Evolutionary conservation across 1,139 yeast genomes (phyloP), one percentile per base, ranked within the genome.

Genomic region (Torulaspora pretoriensis): DNA sequence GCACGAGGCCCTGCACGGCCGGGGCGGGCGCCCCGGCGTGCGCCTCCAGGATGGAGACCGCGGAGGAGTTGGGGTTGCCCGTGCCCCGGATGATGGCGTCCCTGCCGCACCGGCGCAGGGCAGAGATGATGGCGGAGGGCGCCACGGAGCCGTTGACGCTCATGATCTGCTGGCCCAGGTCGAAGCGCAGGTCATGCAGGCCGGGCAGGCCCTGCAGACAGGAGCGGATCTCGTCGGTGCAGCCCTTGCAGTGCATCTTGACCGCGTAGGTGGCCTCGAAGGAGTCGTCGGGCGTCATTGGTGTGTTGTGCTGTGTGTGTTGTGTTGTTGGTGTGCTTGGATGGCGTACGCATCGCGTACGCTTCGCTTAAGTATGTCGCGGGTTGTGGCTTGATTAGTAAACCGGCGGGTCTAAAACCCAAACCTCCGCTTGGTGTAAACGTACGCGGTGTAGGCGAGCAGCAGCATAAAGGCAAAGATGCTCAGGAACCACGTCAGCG

Each of bases 31-130:
- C 56, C 16, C 46, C 42, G 41, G 68, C 78, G 57, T 83, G 84
- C 13, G 85, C 75, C 61, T 92, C 97, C 46, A 90, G 68, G 39
- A 90, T 90, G 53, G 95, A 81, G 25, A 90, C 97, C 0, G 96
- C 97, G 0, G 97, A 96, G 22, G 90, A 78, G 61, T 90, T 83
- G 16, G 95, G 83, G 44, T 73, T 72, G 2, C 97, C 97, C 0
- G 96, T 80, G 4, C 98, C 98, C 50, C 97, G 73, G 28, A 90
- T 83, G 52, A 90, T 86, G 8, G 96, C 96, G 61, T 90, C 97
- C 54, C 80, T 78, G 1, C 97, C 97, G 3, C 59, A 50, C 10
- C 42, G 39, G 29, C 53, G 54, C 19, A 61, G 46, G 1, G 59
- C 49, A 7, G 45, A 42, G 31, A 60, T 51, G 36, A 61, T 57